Conservation (phyloP, 805 yeast genomes). For the Naumovozyma baii region DNA sequence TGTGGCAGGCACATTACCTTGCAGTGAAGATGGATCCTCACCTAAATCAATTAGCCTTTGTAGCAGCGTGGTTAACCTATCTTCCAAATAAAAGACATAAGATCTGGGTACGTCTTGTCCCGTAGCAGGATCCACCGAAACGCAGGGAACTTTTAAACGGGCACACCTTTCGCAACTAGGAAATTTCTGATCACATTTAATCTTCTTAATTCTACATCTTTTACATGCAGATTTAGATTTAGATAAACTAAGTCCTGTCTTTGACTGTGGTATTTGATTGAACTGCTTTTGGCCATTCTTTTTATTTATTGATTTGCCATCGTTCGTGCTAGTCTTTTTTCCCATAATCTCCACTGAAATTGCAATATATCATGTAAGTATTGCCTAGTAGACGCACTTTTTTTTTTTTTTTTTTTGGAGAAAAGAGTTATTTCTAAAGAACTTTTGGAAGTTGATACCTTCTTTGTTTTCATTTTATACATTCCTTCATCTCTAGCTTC, state of each 20-base stretch:
- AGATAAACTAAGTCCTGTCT: constrained; percentile 23
- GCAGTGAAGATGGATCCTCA: constrained; percentile 25
- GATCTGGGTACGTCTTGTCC: constrained; percentile 81
- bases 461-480: too few relatives aligned
- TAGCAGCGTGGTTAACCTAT: constrained; percentile 50
- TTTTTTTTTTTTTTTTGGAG: too few relatives aligned
- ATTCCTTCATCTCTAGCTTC: too few relatives aligned
- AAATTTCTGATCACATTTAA: constrained; percentile 49
- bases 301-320: neutral
- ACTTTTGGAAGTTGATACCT: too few relatives aligned
- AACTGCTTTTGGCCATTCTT: neutral
- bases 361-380: too few relatives aligned
- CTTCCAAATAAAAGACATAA: constrained; percentile 64
- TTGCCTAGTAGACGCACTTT: too few relatives aligned
- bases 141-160: constrained; percentile 60
- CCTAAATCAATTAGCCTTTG: constrained; percentile 37
- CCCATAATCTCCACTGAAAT: too few relatives aligned
- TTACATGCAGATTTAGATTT: constrained; percentile 77
- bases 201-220: constrained; percentile 63
- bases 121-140: constrained; percentile 79
- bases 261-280: too few relatives aligned
- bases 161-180: constrained; percentile 51
- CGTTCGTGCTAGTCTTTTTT: neutral
- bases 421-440: too few relatives aligned
- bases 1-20: constrained; percentile 22